phyloP scores from a whole-genome alignment of 176 grass and related monocot genomes.

The Aegilops speltoides region DNA sequence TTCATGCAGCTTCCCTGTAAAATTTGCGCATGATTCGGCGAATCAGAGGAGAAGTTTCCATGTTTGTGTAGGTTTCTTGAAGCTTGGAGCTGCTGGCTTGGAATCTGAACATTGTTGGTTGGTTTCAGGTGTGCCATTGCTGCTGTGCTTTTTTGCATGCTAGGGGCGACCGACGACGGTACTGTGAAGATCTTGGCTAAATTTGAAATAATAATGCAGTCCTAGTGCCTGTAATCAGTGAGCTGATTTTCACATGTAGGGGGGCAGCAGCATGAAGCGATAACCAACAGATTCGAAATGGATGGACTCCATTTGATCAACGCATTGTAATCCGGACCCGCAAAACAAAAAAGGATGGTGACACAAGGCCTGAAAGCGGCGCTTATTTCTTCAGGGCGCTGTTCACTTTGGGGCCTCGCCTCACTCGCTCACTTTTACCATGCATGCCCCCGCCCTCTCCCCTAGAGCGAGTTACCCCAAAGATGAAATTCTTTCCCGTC shows the following conservation, averaged over 20 bases:
- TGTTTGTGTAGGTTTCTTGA: too few species aligned
- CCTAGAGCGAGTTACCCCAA: constrained; percentile 44
- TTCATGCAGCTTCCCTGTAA: too few species aligned
- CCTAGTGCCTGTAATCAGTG: neutral
- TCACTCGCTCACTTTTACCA: constrained; percentile 46
- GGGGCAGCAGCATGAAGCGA: neutral
- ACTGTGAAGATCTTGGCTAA: too few species aligned
- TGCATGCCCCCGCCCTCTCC: constrained; percentile 30
- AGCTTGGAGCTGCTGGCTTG: too few species aligned
- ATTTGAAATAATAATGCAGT: too few species aligned
- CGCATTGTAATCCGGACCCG: neutral
- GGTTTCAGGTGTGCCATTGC: too few species aligned
- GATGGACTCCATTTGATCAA: neutral
- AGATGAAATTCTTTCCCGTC: constrained; percentile 35
- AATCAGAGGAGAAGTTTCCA: too few species aligned
- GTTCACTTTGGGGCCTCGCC: constrained; percentile 40
- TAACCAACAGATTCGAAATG: constrained; percentile 19
- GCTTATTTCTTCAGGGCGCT: constrained; percentile 53
- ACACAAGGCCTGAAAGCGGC: constrained; percentile 48
- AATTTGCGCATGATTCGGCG: too few species aligned
- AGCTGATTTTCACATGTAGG: constrained; percentile 18
- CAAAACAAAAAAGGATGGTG: constrained; percentile 32
- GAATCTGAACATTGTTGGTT: too few species aligned
- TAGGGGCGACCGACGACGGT: too few species aligned
- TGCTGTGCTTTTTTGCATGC: too few species aligned